Evolutionary conservation across 345 rosid species (phyloP).

Genomic region (Sapria himalayana): DNA sequence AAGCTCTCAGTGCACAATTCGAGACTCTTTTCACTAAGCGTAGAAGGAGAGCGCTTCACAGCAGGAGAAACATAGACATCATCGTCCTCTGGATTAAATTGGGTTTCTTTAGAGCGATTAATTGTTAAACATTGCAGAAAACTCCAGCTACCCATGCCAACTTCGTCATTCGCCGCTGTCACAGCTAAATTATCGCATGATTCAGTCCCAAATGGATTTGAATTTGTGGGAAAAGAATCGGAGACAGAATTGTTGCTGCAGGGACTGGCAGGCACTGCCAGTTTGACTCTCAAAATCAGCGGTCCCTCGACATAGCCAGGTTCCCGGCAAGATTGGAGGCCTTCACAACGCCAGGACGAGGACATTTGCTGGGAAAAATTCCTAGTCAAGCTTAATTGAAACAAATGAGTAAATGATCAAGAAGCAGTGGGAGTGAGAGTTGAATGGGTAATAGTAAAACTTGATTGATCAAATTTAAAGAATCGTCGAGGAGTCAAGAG

Average conservation of each 20-base stretch:
- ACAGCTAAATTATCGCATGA: too few species aligned
- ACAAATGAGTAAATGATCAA: too few species aligned
- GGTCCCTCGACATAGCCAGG: too few species aligned
- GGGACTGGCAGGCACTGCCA: too few species aligned
- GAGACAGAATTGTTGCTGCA: too few species aligned
- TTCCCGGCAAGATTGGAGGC: not conserved
- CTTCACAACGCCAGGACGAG: not conserved
- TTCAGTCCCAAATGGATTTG: too few species aligned
- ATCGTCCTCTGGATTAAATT: conserved; percentile 7
- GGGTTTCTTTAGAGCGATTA: conserved; percentile 10
- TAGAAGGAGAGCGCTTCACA: conserved; percentile 22
- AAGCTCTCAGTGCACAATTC: conserved; percentile 69
- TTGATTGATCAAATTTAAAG: not conserved
- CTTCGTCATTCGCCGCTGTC: too few species aligned
- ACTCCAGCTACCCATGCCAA: conserved; percentile 27
- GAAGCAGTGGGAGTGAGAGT: not conserved
- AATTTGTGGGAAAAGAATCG: too few species aligned
- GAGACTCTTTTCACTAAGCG: conserved; percentile 50
- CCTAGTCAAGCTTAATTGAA: too few species aligned
- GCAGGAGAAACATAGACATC: conserved; percentile 23
- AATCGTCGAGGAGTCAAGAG: not conserved
- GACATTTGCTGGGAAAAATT: not conserved
- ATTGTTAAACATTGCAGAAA: conserved; percentile 23
- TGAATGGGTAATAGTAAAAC: not conserved
- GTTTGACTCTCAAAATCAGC: too few species aligned